A percentile compares a stretch with the other conserved stretches of the same genome.
Conservation (phyloP, 345 rosid genomes). For the Ceriops tagal region DNA sequence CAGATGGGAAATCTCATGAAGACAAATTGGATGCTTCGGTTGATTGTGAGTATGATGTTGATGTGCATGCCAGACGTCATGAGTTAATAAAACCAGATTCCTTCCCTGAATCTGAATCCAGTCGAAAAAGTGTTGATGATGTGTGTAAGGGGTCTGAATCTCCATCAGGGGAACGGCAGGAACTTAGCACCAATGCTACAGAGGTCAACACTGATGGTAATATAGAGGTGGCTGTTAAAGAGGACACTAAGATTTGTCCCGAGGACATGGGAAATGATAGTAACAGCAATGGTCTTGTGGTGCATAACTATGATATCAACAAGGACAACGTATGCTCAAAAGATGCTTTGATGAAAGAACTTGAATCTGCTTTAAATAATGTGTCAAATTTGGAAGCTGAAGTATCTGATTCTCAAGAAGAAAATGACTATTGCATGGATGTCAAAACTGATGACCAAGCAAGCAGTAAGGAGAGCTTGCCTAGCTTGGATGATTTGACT, state of each 20-base stretch:
- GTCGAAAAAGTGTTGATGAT: constrained; percentile 30
- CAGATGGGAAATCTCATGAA: constrained; percentile 50
- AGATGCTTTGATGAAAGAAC: constrained; percentile 67
- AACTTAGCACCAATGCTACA: constrained; percentile 19
- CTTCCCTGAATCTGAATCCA: constrained; percentile 22
- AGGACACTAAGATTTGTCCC: constrained; percentile 28
- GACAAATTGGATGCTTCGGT: constrained; percentile 41
- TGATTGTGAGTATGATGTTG: constrained; percentile 39
- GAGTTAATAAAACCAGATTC: constrained; percentile 31
- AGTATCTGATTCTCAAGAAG: constrained; percentile 52
- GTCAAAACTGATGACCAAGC: constrained; percentile 26
- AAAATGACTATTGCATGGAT: constrained; percentile 35
- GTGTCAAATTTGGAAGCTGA: constrained; percentile 58
- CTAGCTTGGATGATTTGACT: constrained; percentile 49
- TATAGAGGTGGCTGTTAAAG: constrained; percentile 29
- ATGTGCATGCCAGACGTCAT: constrained; percentile 31
- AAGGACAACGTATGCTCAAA: constrained; percentile 44
- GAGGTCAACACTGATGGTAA: constrained; percentile 20
- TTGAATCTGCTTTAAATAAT: constrained; percentile 64
- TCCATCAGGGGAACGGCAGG: constrained; percentile 29
- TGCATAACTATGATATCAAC: constrained; percentile 24
- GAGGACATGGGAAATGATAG: constrained; percentile 23
- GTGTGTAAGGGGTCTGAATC: constrained; percentile 41
- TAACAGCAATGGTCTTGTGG: constrained; percentile 21
- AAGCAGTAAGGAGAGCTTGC: constrained; percentile 36